Conservation (phyloP, 805 yeast genomes). For the Sporopachydermia quercuum region DNA sequence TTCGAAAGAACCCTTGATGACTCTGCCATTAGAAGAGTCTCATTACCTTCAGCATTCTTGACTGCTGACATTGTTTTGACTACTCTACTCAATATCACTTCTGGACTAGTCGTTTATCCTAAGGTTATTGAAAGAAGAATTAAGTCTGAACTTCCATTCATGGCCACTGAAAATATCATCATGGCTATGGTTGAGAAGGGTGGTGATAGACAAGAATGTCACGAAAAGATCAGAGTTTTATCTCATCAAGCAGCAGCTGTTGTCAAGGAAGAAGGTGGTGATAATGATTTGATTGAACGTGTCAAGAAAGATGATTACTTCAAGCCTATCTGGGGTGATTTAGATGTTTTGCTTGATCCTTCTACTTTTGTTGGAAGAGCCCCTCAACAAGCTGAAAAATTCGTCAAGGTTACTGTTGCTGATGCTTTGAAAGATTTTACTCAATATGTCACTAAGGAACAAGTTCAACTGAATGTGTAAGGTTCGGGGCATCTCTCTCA, state of each 20-base stretch:
- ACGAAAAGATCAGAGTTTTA: conserved; percentile 91
- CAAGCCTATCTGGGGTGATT: conserved; percentile 75
- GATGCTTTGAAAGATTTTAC: conserved; percentile 62
- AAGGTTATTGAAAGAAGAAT: conserved; percentile 97
- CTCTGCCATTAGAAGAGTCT: conserved; percentile 93
- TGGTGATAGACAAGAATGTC: conserved; percentile 96
- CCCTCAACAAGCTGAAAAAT: conserved; percentile 93
- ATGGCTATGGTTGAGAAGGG: conserved; percentile 99
- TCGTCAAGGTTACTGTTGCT: conserved; percentile 71
- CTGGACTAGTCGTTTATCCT: conserved; percentile 95
- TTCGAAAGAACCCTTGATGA: conserved; percentile 98
- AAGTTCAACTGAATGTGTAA: conserved; percentile 70
- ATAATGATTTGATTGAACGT: conserved; percentile 89
- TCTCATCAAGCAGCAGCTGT: conserved; percentile 96
- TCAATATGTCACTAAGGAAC: conserved; percentile 43
- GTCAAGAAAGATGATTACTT: conserved; percentile 65
- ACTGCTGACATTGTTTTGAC: conserved; percentile 88
- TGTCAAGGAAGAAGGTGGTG: conserved; percentile 97
- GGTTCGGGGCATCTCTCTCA: too few species aligned
- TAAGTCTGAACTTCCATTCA: conserved; percentile 87
- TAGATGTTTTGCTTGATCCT: conserved; percentile 76
- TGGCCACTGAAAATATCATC: conserved; percentile 98
- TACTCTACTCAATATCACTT: conserved; percentile 80
- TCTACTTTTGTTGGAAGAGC: conserved; percentile 96
- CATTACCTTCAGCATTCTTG: conserved; percentile 90